phyloP scores from a whole-genome alignment of 2,329 filamentous ascomycete species.

The Cladophialophora carrionii region DNA sequence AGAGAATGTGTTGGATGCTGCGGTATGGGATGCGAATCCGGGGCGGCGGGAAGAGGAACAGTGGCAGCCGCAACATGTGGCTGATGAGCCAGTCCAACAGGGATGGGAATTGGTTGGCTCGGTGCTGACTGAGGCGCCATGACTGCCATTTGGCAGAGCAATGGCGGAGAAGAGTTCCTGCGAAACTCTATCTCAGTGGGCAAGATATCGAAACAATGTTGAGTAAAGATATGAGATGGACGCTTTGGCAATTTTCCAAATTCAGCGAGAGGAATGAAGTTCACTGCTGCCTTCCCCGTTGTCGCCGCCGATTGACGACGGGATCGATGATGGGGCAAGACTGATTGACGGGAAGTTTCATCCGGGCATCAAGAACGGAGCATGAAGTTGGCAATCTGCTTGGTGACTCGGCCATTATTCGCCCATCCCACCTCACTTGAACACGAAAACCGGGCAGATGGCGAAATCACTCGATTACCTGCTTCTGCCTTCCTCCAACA shows the following conservation, averaged over 20 bases:
- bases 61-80: slow-evolving; percentile 11
- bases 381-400: slow-evolving; percentile 17
- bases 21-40: slow-evolving; percentile 22
- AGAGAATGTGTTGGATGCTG: slow-evolving; percentile 2
- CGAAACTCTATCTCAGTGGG: slow-evolving; percentile 14
- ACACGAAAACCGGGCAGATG: slow-evolving; percentile 17
- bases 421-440: slow-evolving; percentile 14
- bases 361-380: slow-evolving; percentile 11
- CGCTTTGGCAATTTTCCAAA: neutral
- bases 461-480: neutral
- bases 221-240: neutral
- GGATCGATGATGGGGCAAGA: slow-evolving; percentile 1
- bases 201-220: neutral
- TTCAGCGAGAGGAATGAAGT: neutral
- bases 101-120: slow-evolving; percentile 20
- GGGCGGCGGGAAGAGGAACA: slow-evolving; percentile 4
- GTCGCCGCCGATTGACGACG: slow-evolving; percentile 10
- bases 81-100: slow-evolving; percentile 17
- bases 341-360: slow-evolving; percentile 17
- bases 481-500: neutral
- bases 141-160: slow-evolving; percentile 10
- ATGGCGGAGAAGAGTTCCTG: slow-evolving; percentile 17
- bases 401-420: slow-evolving; percentile 12
- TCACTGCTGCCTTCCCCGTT: slow-evolving; percentile 1
- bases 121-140: slow-evolving; percentile 13